Evolutionary conservation across 2,329 filamentous ascomycete species (phyloP).

Genomic region (Aaosphaeria pasadenensis): DNA sequence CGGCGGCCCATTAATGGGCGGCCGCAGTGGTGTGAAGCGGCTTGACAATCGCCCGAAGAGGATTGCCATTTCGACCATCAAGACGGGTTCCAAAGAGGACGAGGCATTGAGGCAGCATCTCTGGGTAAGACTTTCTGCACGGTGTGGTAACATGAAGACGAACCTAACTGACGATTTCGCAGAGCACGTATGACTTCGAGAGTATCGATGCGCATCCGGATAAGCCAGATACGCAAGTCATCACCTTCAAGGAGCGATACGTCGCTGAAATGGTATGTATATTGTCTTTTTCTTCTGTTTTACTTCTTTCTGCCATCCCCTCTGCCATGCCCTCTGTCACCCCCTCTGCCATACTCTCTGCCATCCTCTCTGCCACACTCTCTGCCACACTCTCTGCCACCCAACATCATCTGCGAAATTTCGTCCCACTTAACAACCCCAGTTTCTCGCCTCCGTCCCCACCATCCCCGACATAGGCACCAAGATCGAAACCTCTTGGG

Average conservation of each 20-base stretch:
- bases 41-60: conserved; percentile 74
- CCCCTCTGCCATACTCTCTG: too few species aligned
- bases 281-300: conserved; percentile 1
- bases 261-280: conserved; percentile 62
- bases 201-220: conserved; percentile 38
- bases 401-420: too few species aligned
- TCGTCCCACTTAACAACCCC: not conserved
- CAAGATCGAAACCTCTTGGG: conserved; percentile 66
- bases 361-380: too few species aligned
- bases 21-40: conserved; percentile 53
- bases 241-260: conserved; percentile 46
- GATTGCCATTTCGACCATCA: conserved; percentile 62
- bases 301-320: not conserved
- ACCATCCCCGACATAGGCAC: conserved; percentile 60
- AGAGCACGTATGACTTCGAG: conserved; percentile 37
- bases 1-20: conserved; percentile 22
- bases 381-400: too few species aligned
- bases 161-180: not conserved
- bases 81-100: conserved; percentile 61
- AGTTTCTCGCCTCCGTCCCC: conserved; percentile 54
- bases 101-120: conserved; percentile 70
- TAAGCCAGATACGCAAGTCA: conserved; percentile 35
- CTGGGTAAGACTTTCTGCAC: conserved; percentile 39
- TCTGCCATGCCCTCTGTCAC: too few species aligned
- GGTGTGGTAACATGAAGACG: not conserved